phyloP scores from a whole-genome alignment of 768 basidiomycete genomes.

The Boletus rubroflammeus region DNA sequence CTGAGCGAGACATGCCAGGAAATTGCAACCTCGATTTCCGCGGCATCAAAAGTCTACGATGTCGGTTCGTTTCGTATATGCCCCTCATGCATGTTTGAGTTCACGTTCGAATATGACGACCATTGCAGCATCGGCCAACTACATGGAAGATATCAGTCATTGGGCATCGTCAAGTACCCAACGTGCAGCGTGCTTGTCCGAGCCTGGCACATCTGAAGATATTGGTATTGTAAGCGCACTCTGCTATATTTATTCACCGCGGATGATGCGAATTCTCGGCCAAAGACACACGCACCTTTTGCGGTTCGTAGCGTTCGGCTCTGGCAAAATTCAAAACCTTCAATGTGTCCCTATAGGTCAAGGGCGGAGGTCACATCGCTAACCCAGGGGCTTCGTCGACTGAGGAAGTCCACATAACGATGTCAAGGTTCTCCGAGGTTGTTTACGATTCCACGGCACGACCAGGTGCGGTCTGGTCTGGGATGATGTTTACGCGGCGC shows the following conservation, averaged over 20 bases:
- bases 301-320: conserved; percentile 14
- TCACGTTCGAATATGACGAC: neutral
- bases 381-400: conserved; percentile 62
- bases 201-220: conserved; percentile 53
- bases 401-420: conserved; percentile 51
- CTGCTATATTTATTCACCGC: neutral
- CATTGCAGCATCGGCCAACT: conserved; percentile 23
- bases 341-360: conserved; percentile 39
- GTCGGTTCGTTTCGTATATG: neutral
- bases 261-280: conserved; percentile 32
- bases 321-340: too few relatives aligned
- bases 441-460: conserved; percentile 37
- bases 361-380: conserved; percentile 54
- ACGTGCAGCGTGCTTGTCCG: conserved; percentile 48
- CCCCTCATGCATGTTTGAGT: too few relatives aligned
- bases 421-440: conserved; percentile 44
- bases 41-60: neutral
- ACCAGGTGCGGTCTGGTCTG: conserved; percentile 49
- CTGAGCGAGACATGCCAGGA: neutral
- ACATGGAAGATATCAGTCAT: conserved; percentile 43
- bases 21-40: neutral
- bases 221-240: conserved; percentile 36
- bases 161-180: conserved; percentile 51
- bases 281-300: conserved; percentile 35
- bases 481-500: conserved; percentile 57